Percentiles rank a stretch among this genome's conserved stretches.
phyloP scores from a whole-genome alignment of 164 flowering plant species.

The Berberis vulgaris region DNA sequence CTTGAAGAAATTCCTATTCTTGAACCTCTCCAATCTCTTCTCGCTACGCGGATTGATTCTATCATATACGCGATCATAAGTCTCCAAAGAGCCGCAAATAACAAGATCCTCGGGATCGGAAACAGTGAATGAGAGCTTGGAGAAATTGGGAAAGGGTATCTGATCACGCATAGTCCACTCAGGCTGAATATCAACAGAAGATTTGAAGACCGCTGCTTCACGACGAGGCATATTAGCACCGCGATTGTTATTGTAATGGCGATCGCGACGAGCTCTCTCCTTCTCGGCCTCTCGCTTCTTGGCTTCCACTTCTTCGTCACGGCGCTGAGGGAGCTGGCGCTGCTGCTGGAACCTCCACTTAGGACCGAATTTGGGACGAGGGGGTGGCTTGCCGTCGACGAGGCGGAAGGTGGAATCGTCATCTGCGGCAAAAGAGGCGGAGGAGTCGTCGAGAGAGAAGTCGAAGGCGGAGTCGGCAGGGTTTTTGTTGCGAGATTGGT shows the following conservation, averaged over 20 bases:
- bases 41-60: constrained; percentile 76
- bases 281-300: constrained; percentile 73
- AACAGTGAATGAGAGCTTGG: constrained; percentile 66
- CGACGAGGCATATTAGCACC: constrained; percentile 44
- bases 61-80: constrained; percentile 64
- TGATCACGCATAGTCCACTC: constrained; percentile 99
- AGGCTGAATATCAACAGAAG: constrained; percentile 90
- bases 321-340: constrained; percentile 33
- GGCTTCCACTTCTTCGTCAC: constrained; percentile 93
- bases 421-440: constrained; percentile 40
- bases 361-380: constrained; percentile 33
- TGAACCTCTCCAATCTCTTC: constrained; percentile 71
- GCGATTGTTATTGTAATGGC: constrained; percentile 51
- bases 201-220: constrained; percentile 70
- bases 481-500: constrained; percentile 16
- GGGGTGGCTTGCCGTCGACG: constrained; percentile 34
- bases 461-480: constrained; percentile 56
- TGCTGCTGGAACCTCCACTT: constrained; percentile 47
- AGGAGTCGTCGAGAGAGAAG: constrained; percentile 68
- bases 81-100: constrained; percentile 71
- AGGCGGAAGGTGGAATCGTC: constrained; percentile 61
- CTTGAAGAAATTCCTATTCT: constrained; percentile 85
- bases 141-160: constrained; percentile 84
- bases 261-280: constrained; percentile 76
- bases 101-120: constrained; percentile 84